Evolutionary conservation across 164 flowering plant genomes (phyloP).

Genomic region (Cinnamomum micranthum): DNA sequence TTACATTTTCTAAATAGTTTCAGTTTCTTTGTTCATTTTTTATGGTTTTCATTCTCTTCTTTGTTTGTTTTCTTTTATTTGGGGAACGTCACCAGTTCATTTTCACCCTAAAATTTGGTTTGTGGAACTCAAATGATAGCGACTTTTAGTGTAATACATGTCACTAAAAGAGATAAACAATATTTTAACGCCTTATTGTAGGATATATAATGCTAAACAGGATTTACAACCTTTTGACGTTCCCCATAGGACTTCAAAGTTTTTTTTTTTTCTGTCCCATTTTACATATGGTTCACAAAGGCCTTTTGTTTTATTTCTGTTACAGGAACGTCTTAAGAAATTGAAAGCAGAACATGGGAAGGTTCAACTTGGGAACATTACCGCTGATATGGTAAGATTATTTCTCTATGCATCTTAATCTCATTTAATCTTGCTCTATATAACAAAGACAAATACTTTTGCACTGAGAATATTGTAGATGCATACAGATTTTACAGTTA

Average conservation of each 20-base stretch:
- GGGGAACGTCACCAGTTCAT: background rate
- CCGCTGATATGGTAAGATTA: conserved; percentile 82
- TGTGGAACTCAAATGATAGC: background rate
- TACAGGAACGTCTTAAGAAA: conserved; percentile 91
- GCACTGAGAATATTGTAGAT: background rate
- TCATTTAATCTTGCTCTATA: background rate
- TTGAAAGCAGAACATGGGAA: conserved; percentile 83
- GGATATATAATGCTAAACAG: background rate
- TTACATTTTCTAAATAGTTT: too few relatives aligned
- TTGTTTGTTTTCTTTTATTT: too few relatives aligned
- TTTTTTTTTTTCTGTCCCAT: too few relatives aligned
- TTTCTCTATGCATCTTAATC: background rate
- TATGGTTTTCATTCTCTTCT: too few relatives aligned
- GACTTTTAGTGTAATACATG: too few relatives aligned
- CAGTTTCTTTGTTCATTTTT: too few relatives aligned
- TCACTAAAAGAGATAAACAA: too few relatives aligned
- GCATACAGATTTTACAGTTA: background rate
- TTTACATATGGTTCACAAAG: too few relatives aligned
- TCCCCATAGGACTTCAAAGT: too few relatives aligned
- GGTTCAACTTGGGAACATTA: conserved; percentile 86
- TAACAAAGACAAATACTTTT: background rate
- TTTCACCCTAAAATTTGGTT: background rate
- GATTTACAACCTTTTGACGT: background rate
- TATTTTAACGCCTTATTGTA: background rate
- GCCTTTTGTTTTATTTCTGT: conserved; percentile 2